Evolutionary conservation across 169 alveolate genomes (phyloP), one percentile per base, ranked within the genome.

Genomic region (Cryptosporidium ubiquitum): DNA sequence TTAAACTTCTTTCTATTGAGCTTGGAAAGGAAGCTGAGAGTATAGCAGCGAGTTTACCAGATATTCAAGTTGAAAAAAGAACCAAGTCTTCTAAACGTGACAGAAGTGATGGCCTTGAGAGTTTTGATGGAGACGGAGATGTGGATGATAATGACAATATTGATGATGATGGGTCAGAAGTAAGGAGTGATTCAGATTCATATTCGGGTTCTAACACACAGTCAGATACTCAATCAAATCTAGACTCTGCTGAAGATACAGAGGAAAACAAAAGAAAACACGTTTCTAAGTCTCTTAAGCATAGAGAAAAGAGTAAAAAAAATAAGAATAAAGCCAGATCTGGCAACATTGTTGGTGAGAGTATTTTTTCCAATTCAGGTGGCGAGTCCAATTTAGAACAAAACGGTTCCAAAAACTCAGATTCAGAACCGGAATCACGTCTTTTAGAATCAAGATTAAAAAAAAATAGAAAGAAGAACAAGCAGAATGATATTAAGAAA

Each of bases 1-100:
- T 64, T 42, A 79, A 79, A n/a, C 68, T 64, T 23, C 75, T 79
- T 26, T 79, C 89, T n/a, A 64, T 61, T 33, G 89, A 58, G 40
- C 75, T 79, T 20, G 89, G 75, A 5, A 79, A 79, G 55, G 89
- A 79, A 7, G 89, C 89, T 29, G 89, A 58, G 26, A 79, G 75
- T 39, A 79, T 79, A 5, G 89, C 89, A 18, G 89, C 89, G 6
- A 79, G 89, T 44, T 31, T 79, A 39, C 79, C 89, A 2, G 89
- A 79, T 26, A 29, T 26, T 1, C 79, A 58, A 42, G 29, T 31
- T 12, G 89, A 79, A 44, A 79, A 33, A 26, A 64, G 40, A 20
- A 4, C 31, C 42, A 60, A 39, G 44, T 10, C 49, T 9, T 33
- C 35, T 16, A 79, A 61, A 40, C 10, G 66, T n/a, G 85, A 73